Conservation (phyloP, 345 rosid genomes). For the Aquilaria sinensis region DNA sequence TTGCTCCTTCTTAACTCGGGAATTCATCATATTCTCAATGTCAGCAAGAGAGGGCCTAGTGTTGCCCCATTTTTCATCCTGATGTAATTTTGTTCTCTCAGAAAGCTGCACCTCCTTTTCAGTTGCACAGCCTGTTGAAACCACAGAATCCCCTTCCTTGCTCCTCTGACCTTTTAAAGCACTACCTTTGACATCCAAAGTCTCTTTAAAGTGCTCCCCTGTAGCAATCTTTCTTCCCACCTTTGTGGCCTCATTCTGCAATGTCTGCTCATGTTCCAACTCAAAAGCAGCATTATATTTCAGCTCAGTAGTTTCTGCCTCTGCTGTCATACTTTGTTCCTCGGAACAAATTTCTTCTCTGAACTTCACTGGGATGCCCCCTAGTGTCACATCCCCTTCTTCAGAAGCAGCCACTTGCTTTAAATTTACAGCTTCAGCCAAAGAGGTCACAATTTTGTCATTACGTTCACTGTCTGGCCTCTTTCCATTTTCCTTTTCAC, state of each 20-base stretch:
- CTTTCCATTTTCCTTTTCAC: too few relatives aligned
- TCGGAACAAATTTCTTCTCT: constrained; percentile 1
- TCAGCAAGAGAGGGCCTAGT: constrained; percentile 56
- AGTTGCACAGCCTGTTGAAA: constrained; percentile 20
- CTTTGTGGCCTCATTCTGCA: constrained; percentile 22
- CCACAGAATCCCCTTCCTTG: constrained; percentile 6
- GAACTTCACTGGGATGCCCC: too few relatives aligned
- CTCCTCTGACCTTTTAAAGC: constrained; percentile 14
- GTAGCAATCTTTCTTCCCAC: constrained; percentile 15
- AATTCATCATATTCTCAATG: constrained; percentile 69
- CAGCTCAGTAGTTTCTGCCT: constrained; percentile 15
- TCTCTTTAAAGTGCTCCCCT: constrained; percentile 8
- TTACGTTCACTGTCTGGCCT: too few relatives aligned
- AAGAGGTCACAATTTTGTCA: neutral
- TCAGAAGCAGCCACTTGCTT: constrained; percentile 19
- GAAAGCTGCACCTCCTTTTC: constrained; percentile 27
- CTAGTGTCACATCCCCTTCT: neutral
- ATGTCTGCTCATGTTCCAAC: constrained; percentile 30
- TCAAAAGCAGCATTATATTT: constrained; percentile 22
- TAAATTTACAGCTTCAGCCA: constrained; percentile 3
- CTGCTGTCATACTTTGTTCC: constrained; percentile 16
- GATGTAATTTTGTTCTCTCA: constrained; percentile 32
- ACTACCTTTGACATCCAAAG: constrained; percentile 3
- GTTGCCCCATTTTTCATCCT: constrained; percentile 49
- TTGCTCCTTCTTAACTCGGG: constrained; percentile 45